A percentile compares a stretch with the other conserved stretches of the same genome.
These are phyloP conservation scores for Phalaenopsis aphrodite DNA, from an alignment of 106 monocot genomes.

Conservation along the genomic window DNA sequence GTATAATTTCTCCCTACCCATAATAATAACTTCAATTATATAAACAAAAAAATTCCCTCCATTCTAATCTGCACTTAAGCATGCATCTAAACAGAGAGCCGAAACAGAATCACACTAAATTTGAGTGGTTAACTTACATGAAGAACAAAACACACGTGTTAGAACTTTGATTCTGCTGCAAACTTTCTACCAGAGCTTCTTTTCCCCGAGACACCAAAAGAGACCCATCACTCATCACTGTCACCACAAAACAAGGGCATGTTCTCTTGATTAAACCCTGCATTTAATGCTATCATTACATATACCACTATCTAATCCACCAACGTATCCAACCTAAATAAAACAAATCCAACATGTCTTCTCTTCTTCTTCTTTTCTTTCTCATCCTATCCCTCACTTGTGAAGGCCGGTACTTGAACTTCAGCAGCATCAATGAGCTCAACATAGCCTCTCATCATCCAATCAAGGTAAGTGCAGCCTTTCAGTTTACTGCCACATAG, in stretches of 20 bases:
- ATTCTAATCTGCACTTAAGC: too few species aligned
- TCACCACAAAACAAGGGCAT: too few species aligned
- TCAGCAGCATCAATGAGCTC: neutral
- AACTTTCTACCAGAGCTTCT: neutral
- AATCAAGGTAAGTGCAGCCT: neutral
- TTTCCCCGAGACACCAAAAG: neutral
- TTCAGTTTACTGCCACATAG: neutral
- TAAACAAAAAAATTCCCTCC: too few species aligned
- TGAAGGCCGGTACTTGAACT: neutral
- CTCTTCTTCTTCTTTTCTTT: neutral
- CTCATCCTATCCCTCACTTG: neutral
- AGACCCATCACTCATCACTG: too few species aligned
- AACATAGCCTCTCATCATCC: neutral
- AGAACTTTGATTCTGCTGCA: neutral
- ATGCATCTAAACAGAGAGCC: neutral
- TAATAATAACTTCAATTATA: too few species aligned
- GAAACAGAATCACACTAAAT: neutral
- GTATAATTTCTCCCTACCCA: too few species aligned
- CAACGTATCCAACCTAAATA: too few species aligned
- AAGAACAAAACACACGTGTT: neutral
- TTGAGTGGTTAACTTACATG: neutral
- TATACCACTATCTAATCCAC: too few species aligned
- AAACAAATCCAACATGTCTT: too few species aligned
- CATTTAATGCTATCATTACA: too few species aligned
- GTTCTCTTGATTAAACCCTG: too few species aligned